Conservation (phyloP, 2,329 filamentous ascomycete species). For the Aureobasidium sp. region DNA sequence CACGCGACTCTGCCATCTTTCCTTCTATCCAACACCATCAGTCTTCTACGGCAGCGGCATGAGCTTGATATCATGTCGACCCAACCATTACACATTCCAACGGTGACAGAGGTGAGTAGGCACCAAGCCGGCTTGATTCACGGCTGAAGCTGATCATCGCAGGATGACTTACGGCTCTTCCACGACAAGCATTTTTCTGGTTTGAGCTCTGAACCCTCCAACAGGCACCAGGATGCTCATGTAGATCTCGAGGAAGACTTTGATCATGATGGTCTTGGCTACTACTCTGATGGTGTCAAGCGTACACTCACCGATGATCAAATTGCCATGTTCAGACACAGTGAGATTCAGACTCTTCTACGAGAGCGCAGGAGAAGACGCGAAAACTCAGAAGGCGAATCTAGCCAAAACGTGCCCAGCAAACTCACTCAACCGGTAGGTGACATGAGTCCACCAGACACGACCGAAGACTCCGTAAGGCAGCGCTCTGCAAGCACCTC, state of each 20-base stretch:
- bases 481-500: slow-evolving; percentile 4
- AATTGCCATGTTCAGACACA: slow-evolving; percentile 82
- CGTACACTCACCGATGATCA: slow-evolving; percentile 87
- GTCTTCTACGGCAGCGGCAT: neutral
- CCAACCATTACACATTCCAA: neutral
- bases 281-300: slow-evolving; percentile 78
- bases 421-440: neutral
- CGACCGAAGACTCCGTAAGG: neutral
- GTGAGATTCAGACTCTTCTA: slow-evolving; percentile 68
- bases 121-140: too few relatives aligned
- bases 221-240: neutral
- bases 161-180: neutral
- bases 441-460: neutral
- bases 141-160: neutral
- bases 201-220: neutral
- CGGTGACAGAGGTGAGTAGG: neutral
- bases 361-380: slow-evolving; percentile 13
- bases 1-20: neutral
- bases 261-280: slow-evolving; percentile 61
- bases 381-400: slow-evolving; percentile 2
- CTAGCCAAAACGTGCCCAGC: neutral
- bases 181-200: slow-evolving; percentile 2
- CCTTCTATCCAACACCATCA: neutral
- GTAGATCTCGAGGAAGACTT: neutral
- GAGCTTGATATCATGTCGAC: neutral